Percentiles rank a stretch among this genome's conserved stretches.
Conservation (phyloP, 108 stramenopile genomes). For the Skeletonema marinoi region DNA sequence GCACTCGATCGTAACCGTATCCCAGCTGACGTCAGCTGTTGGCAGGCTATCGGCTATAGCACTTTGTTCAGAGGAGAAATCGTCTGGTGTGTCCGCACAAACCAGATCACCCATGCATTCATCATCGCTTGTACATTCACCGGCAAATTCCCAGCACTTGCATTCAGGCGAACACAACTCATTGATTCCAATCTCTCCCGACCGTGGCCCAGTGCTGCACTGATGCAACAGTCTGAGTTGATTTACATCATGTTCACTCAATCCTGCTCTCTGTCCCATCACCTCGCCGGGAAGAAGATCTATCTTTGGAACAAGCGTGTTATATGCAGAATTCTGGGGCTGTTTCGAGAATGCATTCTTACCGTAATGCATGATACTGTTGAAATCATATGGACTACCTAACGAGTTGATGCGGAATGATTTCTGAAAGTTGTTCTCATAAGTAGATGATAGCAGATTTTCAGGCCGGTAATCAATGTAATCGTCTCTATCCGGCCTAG, state of each 20-base stretch:
- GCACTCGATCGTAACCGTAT: neutral
- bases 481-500: slow-evolving; percentile 53
- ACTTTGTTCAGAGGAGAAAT: neutral
- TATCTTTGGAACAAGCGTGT: neutral
- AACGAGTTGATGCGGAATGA: slow-evolving; percentile 21
- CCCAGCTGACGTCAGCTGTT: neutral
- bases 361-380: slow-evolving; percentile 57
- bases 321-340: neutral
- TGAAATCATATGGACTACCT: slow-evolving; percentile 48
- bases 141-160: slow-evolving; percentile 48
- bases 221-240: slow-evolving; percentile 47
- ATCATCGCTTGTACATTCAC: slow-evolving; percentile 38
- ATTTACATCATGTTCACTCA: slow-evolving; percentile 39
- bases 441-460: slow-evolving; percentile 22
- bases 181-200: slow-evolving; percentile 6
- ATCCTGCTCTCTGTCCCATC: slow-evolving; percentile 43
- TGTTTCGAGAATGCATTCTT: slow-evolving; percentile 22
- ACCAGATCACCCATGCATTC: slow-evolving; percentile 51
- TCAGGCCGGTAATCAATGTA: slow-evolving; percentile 30
- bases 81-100: slow-evolving; percentile 16
- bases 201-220: slow-evolving; percentile 35
- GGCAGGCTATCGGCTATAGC: neutral
- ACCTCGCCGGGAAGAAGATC: slow-evolving; percentile 15
- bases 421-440: slow-evolving; percentile 34
- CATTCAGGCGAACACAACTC: slow-evolving; percentile 47